Evolutionary conservation across 2,329 filamentous ascomycete genomes (phyloP).

Genomic region (Sclerotinia nivalis): DNA sequence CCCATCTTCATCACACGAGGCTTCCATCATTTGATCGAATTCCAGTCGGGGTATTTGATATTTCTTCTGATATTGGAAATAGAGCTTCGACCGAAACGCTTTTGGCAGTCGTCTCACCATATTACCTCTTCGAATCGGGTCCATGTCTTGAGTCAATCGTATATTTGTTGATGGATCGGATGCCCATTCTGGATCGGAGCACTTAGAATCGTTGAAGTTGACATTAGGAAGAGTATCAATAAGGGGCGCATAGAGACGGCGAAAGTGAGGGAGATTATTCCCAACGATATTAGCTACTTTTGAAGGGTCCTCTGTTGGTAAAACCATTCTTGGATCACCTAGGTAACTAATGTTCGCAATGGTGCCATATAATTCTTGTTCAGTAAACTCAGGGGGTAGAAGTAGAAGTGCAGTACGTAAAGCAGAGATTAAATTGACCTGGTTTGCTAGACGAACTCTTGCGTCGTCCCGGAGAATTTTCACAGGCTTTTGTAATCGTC

Average conservation of each 20-base stretch:
- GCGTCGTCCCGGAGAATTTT: constrained; percentile 96
- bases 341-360: constrained; percentile 93
- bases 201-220: constrained; percentile 66
- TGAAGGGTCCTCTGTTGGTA: constrained; percentile 84
- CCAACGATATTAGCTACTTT: constrained; percentile 95
- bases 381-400: constrained; percentile 79
- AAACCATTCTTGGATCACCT: constrained; percentile 91
- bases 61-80: constrained; percentile 92
- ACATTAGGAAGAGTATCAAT: constrained; percentile 90
- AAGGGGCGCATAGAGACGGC: constrained; percentile 84
- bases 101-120: constrained; percentile 93
- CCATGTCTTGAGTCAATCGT: constrained; percentile 83
- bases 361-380: constrained; percentile 83
- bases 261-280: constrained; percentile 88
- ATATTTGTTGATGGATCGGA: constrained; percentile 64
- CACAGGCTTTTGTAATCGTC: constrained; percentile 93
- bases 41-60: constrained; percentile 81
- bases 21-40: constrained; percentile 81
- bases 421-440: constrained; percentile 91
- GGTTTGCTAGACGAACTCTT: constrained; percentile 87
- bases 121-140: constrained; percentile 84
- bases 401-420: constrained; percentile 86
- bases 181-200: constrained; percentile 60
- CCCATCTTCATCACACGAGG: constrained; percentile 69
- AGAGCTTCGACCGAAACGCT: constrained; percentile 82